Evolutionary conservation across 2,329 filamentous ascomycete genomes (phyloP), one percentile per base, ranked within the genome.

Genomic region (Aspergillus udagawae): DNA sequence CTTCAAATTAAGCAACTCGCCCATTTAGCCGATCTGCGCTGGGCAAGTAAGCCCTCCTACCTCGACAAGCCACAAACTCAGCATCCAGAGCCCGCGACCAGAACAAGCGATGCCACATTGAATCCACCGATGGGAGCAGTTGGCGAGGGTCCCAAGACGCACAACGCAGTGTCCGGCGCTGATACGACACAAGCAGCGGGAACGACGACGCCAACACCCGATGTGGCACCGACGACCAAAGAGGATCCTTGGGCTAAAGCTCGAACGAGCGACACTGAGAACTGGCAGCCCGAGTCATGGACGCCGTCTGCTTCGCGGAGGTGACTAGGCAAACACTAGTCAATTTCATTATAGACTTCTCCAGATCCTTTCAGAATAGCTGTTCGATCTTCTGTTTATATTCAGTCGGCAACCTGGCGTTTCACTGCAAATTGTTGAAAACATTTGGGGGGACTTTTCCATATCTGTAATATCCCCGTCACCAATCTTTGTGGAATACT

Each of bases 251-350:
- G 86, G 86, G 82, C 81, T 29, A 79, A 77, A 61, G 77, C 80
- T 1, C 77, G 71, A n/a, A 76, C 76, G n/a, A 80, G 55, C 2
- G 83, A 85, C 0, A 79, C 86, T 54, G 86, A 89, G 68, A 78
- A 74, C n/a, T 90, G 86, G 86, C 85, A 89, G 71, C 88, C 88
- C 0, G 69, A 83, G 50, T 75, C 84, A 3, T 90, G 87, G 87
- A 75, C 70, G 4, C 84, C 84, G 3, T 71, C 72, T 2, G 63
- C 77, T n/a, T 68, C 70, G 29, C 77, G 75, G 64, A 65, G 70
- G 58, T 76, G 67, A 71, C 49, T 17, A 17, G 32, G 32, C 32
- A 35, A 17, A 35, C 4, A 17, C 32, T 17, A 35, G 4, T 35
- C 32, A 5, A 2, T 38, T 38, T 38, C 14, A 7, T 38, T 38